Evolutionary conservation across 257 asterid species (phyloP), one percentile per base, ranked within the genome.

Genomic region (Nicotiana tomentosiformis): DNA sequence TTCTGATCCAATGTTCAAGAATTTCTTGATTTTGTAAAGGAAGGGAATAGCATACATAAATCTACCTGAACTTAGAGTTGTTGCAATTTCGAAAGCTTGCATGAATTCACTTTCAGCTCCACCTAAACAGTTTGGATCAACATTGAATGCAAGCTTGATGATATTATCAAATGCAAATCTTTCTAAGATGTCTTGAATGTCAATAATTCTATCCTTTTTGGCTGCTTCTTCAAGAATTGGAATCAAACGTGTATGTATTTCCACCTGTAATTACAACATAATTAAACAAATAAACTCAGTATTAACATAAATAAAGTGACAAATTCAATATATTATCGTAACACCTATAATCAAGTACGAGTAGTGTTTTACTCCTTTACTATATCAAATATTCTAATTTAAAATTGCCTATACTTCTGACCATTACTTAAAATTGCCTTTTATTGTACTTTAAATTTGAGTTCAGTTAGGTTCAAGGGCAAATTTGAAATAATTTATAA

Each of bases 91-190:
- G 56, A 96, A 93, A 2, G 99, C 98, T 17, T 60, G 85, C 98
- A 96, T 93, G 86, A 94, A 94, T 53, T 89, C 98, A 5, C 80
- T 89, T n/a, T 87, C 94, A 74, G 94, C 97, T 14, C 93, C 98
- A 7, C 87, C 92, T 14, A 96, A 82, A 56, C 97, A 93, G 77
- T 90, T 90, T 2, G 99, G 97, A 82, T 96, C 97, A 0, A 92
- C 90, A 51, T 93, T 90, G 61, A 96, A 94, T 3, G 97, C 94
- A 2, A 95, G 87, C 66, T 93, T 93, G 78, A 96, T 92, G 0
- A 96, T 89, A 7, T 96, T 94, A 30, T 94, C 98, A 82, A 95
- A 95, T 3, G 99, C 94, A 77, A 96, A 94, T 10, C 98, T 83
- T 30, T 94, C 97, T 33, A 94, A 91, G 51, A 88, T 82, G 77